Evolutionary conservation across 169 alveolate genomes (phyloP).

Genomic region (Cryptosporidium ryanae): DNA sequence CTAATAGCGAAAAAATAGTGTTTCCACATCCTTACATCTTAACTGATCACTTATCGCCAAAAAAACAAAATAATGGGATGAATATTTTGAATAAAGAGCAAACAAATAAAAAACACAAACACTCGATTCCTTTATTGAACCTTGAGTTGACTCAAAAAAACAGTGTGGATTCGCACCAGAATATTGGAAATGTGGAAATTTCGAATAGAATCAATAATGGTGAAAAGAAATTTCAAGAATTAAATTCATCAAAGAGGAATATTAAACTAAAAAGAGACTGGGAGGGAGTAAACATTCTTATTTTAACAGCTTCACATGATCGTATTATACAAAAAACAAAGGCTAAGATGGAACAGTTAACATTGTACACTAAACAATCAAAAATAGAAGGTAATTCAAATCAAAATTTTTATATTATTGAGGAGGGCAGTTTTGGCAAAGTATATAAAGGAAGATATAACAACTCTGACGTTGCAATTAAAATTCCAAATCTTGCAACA

Average conservation of each 20-base stretch:
- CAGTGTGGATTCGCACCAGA: conserved; percentile 13
- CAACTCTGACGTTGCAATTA: conserved; percentile 85
- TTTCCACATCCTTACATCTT: conserved; percentile 9
- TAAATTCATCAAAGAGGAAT: not conserved
- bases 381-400: not conserved
- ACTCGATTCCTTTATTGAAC: conserved; percentile 3
- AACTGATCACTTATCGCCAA: conserved; percentile 2
- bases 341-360: conserved; percentile 39
- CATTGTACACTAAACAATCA: not conserved
- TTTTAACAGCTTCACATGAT: conserved; percentile 45
- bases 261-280: conserved; percentile 15
- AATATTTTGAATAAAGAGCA: not conserved
- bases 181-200: not conserved
- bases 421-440: conserved; percentile 87
- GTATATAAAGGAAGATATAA: conserved; percentile 84
- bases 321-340: conserved; percentile 64
- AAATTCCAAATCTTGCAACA: conserved; percentile 87
- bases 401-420: conserved; percentile 1
- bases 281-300: conserved; percentile 39
- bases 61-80: not conserved
- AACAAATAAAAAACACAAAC: not conserved
- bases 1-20: not conserved
- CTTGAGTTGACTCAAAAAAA: conserved; percentile 1
- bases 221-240: not conserved
- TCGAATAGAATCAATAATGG: not conserved